Base-by-base conservation (phyloP, 768 basidiomycete genomes). In the Boletus vermiculosoides region DNA sequence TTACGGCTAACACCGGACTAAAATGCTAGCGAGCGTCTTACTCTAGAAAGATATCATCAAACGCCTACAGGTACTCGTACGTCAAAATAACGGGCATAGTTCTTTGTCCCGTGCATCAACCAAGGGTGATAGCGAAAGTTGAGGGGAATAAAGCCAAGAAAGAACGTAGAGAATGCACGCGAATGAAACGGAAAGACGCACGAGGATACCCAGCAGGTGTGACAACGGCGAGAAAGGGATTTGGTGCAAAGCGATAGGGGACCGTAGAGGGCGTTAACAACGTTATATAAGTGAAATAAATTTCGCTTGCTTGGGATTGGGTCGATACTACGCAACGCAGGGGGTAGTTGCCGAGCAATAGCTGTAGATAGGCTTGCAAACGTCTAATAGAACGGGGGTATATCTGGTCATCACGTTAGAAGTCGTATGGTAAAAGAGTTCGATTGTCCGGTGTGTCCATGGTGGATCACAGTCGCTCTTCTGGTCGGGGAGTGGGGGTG, bases 401-500 rank as follows among this genome's bases (percentile, higher is more conserved):
- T 73, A 71, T 61, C 52, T 61, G 62, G 54, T 68, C 66, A 63
- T 73, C 70, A 63, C 66, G 62, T 72, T 66, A 72, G 64, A 58
- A 61, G 68, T 73, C 71, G 66, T 72, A 73, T 54, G 57, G 55
- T 72, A 72, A 60, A 61, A 59, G 51, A 42, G 58, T 66, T 63
- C 59, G 34, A 58, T 63, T 62, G 57, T 58, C 49, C 46, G 51
- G 42, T 44, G 40, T 47, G 53, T 60, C 53, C 61, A 47, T 56
- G 50, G 28, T 28, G 44, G 46, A 41, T 74, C 63, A 72, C 67
- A 39, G 52, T 54, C 67, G 63, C 62, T 72, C 73, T 55, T 74
- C 73, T 34, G 56, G 71, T 64, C 67, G 62, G 15, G 80, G 79
- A 1, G 80, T 80, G 3, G 79, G 77, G 42, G 79, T 76, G 23